These are phyloP conservation scores for Esteya vermicola DNA, from an alignment of 2,329 filamentous ascomycete species.

Conservation along the genomic window DNA sequence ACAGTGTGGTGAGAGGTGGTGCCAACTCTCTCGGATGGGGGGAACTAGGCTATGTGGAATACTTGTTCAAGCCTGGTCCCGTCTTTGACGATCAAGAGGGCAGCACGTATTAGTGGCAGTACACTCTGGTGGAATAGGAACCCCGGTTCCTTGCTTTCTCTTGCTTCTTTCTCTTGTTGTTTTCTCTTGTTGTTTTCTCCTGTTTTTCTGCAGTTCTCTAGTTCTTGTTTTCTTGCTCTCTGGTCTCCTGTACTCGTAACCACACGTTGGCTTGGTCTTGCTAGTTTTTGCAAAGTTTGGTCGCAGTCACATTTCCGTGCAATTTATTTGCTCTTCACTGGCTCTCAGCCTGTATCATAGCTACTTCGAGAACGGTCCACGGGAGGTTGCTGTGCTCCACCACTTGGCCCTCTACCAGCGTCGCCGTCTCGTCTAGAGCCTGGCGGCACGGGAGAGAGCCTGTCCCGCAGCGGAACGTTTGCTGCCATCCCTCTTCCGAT, in stretches of 20 bases:
- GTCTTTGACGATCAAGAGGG: no score
- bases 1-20: conserved; percentile 13
- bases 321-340: background rate
- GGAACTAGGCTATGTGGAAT: conserved; percentile 14
- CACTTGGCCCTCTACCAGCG: background rate
- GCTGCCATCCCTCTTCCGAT: background rate
- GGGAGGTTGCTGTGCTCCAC: background rate
- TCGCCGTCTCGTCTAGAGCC: background rate
- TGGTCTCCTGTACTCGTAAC: background rate
- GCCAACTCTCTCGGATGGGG: conserved; percentile 14
- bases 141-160: background rate
- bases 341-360: background rate
- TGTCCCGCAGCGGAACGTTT: background rate
- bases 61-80: conserved; percentile 9
- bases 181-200: background rate
- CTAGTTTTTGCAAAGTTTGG: background rate
- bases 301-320: conserved; percentile 2
- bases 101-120: conserved; percentile 3
- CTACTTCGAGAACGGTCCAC: conserved; percentile 2
- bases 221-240: background rate
- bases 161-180: background rate
- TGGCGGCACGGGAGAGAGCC: conserved; percentile 5
- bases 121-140: no score
- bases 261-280: background rate
- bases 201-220: background rate